A percentile compares a stretch with the other conserved stretches of the same genome.
These are phyloP conservation scores for Diospyros lotus DNA, from an alignment of 148 eudicot species.

Conservation along the genomic window DNA sequence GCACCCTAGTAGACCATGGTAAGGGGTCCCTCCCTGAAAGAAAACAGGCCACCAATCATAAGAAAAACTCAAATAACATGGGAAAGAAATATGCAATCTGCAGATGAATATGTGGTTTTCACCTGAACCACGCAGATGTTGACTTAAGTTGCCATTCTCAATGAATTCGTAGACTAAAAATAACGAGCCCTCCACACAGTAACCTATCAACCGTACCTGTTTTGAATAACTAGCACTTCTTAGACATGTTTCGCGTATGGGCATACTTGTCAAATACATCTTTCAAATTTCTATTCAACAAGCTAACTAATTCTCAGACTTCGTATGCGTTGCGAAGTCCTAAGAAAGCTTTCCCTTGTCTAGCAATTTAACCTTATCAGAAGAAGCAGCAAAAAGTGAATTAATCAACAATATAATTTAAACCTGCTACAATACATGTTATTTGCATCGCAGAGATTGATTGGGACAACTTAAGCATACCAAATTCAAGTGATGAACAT, in stretches of 20 bases:
- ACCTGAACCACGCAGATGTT: constrained; percentile 81
- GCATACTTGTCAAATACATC: background rate
- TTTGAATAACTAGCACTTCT: background rate
- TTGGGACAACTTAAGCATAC: too few species aligned
- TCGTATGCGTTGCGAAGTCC: background rate
- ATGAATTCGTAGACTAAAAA: constrained; percentile 82
- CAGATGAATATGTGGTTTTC: background rate
- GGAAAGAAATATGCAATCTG: background rate
- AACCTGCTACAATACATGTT: too few species aligned
- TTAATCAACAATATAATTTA: background rate
- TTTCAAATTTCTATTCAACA: background rate
- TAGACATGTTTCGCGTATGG: too few species aligned
- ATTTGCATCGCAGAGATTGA: too few species aligned
- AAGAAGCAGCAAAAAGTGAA: background rate
- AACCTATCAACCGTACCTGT: constrained; percentile 94
- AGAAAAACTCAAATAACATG: constrained; percentile 3
- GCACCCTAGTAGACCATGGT: constrained; percentile 82
- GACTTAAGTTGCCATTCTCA: constrained; percentile 78
- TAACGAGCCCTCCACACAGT: constrained; percentile 73
- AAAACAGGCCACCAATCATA: constrained; percentile 1
- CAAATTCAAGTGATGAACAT: constrained; percentile 95
- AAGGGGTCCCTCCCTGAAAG: constrained; percentile 53
- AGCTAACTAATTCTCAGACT: too few species aligned
- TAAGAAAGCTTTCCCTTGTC: background rate
- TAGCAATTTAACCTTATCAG: background rate